A percentile compares a stretch with the other conserved stretches of the same genome.
phyloP scores from a whole-genome alignment of 2,329 filamentous ascomycete species.

The Colletotrichum magnum region DNA sequence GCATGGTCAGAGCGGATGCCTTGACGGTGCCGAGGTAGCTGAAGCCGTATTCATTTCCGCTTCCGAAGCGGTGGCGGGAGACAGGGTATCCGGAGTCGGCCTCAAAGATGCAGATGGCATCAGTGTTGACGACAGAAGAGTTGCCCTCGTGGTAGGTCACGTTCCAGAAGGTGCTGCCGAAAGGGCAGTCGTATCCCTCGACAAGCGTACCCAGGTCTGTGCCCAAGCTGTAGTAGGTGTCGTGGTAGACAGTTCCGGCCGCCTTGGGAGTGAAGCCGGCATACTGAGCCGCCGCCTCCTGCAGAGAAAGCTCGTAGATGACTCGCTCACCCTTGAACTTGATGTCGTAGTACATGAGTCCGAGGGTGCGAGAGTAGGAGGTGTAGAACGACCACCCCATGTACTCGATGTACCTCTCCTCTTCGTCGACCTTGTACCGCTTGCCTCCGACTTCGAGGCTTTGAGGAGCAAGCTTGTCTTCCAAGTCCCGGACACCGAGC shows the following conservation, averaged over 20 bases:
- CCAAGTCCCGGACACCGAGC: slow-evolving; percentile 50
- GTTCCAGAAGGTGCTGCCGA: slow-evolving; percentile 54
- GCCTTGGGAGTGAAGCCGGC: slow-evolving; percentile 62
- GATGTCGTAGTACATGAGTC: slow-evolving; percentile 64
- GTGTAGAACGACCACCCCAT: slow-evolving; percentile 69
- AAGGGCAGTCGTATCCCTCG: slow-evolving; percentile 59
- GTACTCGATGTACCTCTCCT: slow-evolving; percentile 64
- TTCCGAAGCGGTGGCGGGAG: slow-evolving; percentile 51
- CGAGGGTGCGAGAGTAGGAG: slow-evolving; percentile 58
- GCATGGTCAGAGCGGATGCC: slow-evolving; percentile 46
- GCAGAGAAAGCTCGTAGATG: slow-evolving; percentile 66
- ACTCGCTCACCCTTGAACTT: slow-evolving; percentile 64
- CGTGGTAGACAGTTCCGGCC: slow-evolving; percentile 59
- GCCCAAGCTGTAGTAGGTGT: slow-evolving; percentile 55
- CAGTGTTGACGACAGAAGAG: slow-evolving; percentile 47
- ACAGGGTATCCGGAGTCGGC: slow-evolving; percentile 53
- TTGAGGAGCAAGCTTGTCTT: slow-evolving; percentile 53
- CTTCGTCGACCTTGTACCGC: slow-evolving; percentile 58
- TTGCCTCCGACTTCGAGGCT: slow-evolving; percentile 55
- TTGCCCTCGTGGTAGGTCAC: slow-evolving; percentile 50
- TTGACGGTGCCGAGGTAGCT: slow-evolving; percentile 50
- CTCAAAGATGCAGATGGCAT: slow-evolving; percentile 58
- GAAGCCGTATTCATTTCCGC: slow-evolving; percentile 47
- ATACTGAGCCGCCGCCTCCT: slow-evolving; percentile 68
- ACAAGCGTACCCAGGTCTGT: slow-evolving; percentile 54